phyloP scores from a whole-genome alignment of 306 rosid species.

The Castanea crenata region DNA sequence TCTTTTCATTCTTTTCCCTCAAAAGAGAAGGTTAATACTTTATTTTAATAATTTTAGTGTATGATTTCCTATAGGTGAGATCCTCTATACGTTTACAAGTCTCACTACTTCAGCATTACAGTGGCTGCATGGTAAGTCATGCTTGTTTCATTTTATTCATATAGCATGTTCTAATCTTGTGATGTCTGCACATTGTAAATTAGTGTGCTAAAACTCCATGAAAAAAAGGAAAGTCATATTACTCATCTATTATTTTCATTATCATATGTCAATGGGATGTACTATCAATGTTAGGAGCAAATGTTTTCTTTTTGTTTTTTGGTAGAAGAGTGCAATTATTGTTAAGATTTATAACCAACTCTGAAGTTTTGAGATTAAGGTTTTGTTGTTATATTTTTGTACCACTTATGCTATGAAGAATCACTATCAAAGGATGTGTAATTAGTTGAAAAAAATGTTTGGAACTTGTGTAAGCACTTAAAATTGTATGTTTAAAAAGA shows the following conservation, averaged over 20 bases:
- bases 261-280: too few relatives aligned
- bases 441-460: neutral
- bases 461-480: neutral
- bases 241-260: neutral
- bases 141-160: conserved; percentile 1
- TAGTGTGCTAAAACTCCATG: neutral
- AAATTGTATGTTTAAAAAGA: neutral
- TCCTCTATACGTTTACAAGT: conserved; percentile 55
- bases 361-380: too few relatives aligned
- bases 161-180: neutral
- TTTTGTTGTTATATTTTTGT: too few relatives aligned
- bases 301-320: neutral
- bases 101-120: conserved; percentile 68
- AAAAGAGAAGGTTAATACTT: neutral
- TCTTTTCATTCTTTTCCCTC: neutral
- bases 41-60: neutral
- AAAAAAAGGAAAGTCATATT: neutral
- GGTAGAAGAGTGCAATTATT: neutral
- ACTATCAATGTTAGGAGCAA: neutral
- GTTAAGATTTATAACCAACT: too few relatives aligned
- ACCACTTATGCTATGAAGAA: too few relatives aligned
- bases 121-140: conserved; percentile 83
- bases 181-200: neutral
- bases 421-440: too few relatives aligned
- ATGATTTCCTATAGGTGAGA: neutral